phyloP scores from a whole-genome alignment of 768 basidiomycete genomes.

The Leucosporidium creatinivorum region DNA sequence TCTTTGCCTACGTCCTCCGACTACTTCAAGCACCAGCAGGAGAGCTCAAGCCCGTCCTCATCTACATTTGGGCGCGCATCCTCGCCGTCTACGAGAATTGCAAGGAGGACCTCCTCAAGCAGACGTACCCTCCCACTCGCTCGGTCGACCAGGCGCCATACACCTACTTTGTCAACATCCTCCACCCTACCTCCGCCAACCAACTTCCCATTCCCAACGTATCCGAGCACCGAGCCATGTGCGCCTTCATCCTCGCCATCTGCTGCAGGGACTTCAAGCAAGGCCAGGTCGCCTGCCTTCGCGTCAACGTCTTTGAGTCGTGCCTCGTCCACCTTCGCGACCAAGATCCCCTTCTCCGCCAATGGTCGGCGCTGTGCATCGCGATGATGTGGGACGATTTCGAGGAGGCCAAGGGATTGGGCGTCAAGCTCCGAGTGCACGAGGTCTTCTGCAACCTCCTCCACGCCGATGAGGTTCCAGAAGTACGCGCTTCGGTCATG shows the following conservation, averaged over 20 bases:
- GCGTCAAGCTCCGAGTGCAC: constrained; percentile 61
- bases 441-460: constrained; percentile 71
- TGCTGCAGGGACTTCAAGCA: constrained; percentile 80
- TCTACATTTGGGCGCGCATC: constrained; percentile 98
- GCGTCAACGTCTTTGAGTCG: constrained; percentile 71
- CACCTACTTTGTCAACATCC: constrained; percentile 73
- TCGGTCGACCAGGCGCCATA: constrained; percentile 41
- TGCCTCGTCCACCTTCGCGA: constrained; percentile 80
- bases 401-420: constrained; percentile 80
- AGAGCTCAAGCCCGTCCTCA: constrained; percentile 92
- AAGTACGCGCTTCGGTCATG: constrained; percentile 83
- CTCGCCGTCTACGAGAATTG: constrained; percentile 91
- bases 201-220: constrained; percentile 66
- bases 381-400: constrained; percentile 90
- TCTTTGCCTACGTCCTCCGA: constrained; percentile 97
- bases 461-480: constrained; percentile 71
- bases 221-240: constrained; percentile 96
- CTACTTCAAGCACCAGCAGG: constrained; percentile 88
- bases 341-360: constrained; percentile 82
- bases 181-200: constrained; percentile 47
- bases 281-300: constrained; percentile 77
- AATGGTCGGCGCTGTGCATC: constrained; percentile 90
- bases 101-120: constrained; percentile 78
- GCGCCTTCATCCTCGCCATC: constrained; percentile 86
- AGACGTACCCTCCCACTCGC: constrained; percentile 44